phyloP scores from a whole-genome alignment of 1,284 basidiomycete species.

The Vanrija sp. region DNA sequence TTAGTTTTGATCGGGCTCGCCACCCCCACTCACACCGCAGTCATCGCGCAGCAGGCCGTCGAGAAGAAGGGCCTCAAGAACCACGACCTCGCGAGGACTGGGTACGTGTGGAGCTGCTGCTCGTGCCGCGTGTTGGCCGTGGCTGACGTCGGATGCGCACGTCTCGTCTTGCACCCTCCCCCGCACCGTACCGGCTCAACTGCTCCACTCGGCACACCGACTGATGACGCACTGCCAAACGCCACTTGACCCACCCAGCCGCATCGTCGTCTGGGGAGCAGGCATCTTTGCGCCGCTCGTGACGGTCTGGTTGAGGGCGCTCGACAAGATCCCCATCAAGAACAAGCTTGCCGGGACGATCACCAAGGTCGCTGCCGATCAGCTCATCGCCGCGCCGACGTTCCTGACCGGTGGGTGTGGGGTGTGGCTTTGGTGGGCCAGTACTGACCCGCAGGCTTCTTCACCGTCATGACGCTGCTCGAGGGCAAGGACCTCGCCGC shows the following conservation, averaged over 20 bases:
- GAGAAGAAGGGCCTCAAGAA: constrained; percentile 49
- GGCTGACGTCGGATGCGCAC: not conserved
- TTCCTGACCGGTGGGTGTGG: constrained; percentile 37
- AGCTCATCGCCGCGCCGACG: constrained; percentile 50
- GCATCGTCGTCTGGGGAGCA: constrained; percentile 48
- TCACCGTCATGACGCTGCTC: constrained; percentile 49
- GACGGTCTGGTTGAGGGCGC: constrained; percentile 43
- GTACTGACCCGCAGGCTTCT: constrained; percentile 44
- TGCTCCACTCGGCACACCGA: not conserved
- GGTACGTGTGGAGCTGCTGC: constrained; percentile 28
- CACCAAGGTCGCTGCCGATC: constrained; percentile 47
- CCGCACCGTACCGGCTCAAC: not conserved
- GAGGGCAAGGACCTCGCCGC: constrained; percentile 49
- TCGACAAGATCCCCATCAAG: constrained; percentile 42
- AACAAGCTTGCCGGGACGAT: constrained; percentile 35
- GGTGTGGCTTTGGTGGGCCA: not conserved
- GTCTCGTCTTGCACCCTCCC: not conserved
- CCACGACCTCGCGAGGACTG: constrained; percentile 49
- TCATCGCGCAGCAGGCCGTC: constrained; percentile 53
- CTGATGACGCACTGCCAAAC: not conserved
- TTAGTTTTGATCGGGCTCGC: constrained; percentile 6
- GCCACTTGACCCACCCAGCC: constrained; percentile 21
- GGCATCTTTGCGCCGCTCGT: constrained; percentile 49
- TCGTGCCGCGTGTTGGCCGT: not conserved
- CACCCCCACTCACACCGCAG: constrained; percentile 11